Conservation (phyloP, 805 yeast genomes). For the Candida piceae region DNA sequence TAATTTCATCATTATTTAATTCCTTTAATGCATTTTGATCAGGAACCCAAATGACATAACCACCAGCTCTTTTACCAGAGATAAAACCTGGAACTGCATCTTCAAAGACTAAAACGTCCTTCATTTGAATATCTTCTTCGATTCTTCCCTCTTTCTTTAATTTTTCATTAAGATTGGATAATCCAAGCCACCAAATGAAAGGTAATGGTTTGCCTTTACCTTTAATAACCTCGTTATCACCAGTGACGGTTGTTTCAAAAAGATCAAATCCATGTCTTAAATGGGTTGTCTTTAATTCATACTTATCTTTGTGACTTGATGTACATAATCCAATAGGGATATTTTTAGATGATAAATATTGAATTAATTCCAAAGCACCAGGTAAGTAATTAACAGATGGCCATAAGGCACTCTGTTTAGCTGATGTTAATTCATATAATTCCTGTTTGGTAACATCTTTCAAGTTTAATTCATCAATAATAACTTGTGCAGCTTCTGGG, state of each 20-base stretch:
- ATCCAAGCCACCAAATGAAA: slow-evolving; percentile 84
- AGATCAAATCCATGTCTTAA: slow-evolving; percentile 50
- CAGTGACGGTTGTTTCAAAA: slow-evolving; percentile 68
- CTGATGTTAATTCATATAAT: slow-evolving; percentile 45
- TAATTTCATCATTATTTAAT: slow-evolving; percentile 43
- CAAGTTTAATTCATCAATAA: slow-evolving; percentile 64
- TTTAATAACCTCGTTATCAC: slow-evolving; percentile 77
- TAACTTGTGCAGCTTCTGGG: slow-evolving; percentile 56
- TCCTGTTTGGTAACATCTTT: slow-evolving; percentile 62
- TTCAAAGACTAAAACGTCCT: slow-evolving; percentile 86
- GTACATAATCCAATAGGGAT: slow-evolving; percentile 91
- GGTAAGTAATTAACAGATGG: slow-evolving; percentile 62
- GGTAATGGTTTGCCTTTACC: slow-evolving; percentile 95
- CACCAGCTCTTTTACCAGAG: slow-evolving; percentile 80
- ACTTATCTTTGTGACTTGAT: slow-evolving; percentile 63
- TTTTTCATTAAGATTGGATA: slow-evolving; percentile 59
- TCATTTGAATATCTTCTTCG: slow-evolving; percentile 47
- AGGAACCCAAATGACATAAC: slow-evolving; percentile 92
- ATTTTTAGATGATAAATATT: slow-evolving; percentile 41
- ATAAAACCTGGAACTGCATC: slow-evolving; percentile 91
- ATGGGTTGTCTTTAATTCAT: slow-evolving; percentile 67
- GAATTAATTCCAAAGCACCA: slow-evolving; percentile 73
- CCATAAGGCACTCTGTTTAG: slow-evolving; percentile 59
- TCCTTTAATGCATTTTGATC: slow-evolving; percentile 64
- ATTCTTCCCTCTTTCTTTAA: slow-evolving; percentile 35